These are phyloP conservation scores for Blumeria hordei DNA, from an alignment of 2,329 filamentous ascomycete species.

Conservation along the genomic window DNA sequence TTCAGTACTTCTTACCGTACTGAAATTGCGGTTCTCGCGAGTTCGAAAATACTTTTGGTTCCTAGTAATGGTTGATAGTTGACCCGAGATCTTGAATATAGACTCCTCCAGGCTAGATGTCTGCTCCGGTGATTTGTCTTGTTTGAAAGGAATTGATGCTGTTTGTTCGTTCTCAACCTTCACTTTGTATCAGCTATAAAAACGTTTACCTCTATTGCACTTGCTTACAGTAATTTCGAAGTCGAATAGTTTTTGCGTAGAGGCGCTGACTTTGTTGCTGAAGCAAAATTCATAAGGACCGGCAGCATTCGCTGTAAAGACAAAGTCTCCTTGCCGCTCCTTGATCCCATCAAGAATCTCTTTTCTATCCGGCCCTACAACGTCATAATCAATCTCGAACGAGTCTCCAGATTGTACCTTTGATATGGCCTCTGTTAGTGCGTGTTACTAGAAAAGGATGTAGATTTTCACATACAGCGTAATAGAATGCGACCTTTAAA, in stretches of 20 bases:
- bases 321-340: conserved; percentile 89
- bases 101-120: conserved; percentile 76
- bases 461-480: conserved; percentile 43
- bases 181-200: neutral
- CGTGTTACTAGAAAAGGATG: neutral
- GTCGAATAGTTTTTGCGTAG: conserved; percentile 91
- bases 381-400: conserved; percentile 87
- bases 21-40: conserved; percentile 95
- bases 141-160: conserved; percentile 64
- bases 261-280: conserved; percentile 94
- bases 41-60: conserved; percentile 99
- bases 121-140: conserved; percentile 72
- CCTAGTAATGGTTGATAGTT: conserved; percentile 78
- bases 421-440: neutral
- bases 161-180: conserved; percentile 80
- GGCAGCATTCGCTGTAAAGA: conserved; percentile 71
- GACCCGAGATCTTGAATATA: conserved; percentile 79
- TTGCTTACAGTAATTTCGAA: conserved; percentile 73
- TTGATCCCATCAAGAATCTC: conserved; percentile 68
- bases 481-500: conserved; percentile 93
- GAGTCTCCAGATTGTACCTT: conserved; percentile 95
- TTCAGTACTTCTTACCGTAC: conserved; percentile 90
- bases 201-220: neutral
- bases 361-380: conserved; percentile 60
- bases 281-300: conserved; percentile 97